A percentile compares a stretch with the other conserved stretches of the same genome.
Evolutionary conservation across 1,284 basidiomycete species (phyloP).

Genomic region (Xanthoconium separans): DNA sequence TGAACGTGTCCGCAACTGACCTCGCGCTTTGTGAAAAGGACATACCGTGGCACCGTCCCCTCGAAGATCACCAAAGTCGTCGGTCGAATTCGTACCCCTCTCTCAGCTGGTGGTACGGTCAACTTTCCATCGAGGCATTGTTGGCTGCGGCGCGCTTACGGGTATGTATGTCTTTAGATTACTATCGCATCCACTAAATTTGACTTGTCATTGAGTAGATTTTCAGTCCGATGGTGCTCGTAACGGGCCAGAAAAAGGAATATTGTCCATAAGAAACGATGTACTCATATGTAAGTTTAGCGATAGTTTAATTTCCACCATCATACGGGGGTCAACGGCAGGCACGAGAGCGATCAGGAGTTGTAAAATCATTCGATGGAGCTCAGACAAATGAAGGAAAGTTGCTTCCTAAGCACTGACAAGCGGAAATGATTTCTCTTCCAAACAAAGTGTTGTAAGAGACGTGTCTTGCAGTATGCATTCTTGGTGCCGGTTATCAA

Average conservation of each 20-base stretch:
- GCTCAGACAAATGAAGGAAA: too few relatives aligned
- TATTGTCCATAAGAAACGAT: background rate
- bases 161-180: background rate
- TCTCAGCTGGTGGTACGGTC: conserved; percentile 14
- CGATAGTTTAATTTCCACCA: too few relatives aligned
- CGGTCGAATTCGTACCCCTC: background rate
- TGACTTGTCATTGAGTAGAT: background rate
- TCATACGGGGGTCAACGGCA: too few relatives aligned
- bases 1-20: conserved; percentile 4
- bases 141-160: conserved; percentile 8
- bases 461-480: too few relatives aligned
- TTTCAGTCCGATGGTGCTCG: background rate
- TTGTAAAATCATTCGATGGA: too few relatives aligned
- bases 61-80: background rate
- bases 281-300: background rate
- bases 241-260: background rate
- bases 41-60: conserved; percentile 13
- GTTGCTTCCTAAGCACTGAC: too few relatives aligned
- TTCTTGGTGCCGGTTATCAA: too few relatives aligned
- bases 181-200: too few relatives aligned
- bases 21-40: conserved; percentile 6
- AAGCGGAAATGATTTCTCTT: too few relatives aligned
- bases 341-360: too few relatives aligned
- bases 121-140: conserved; percentile 11
- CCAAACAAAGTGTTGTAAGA: too few relatives aligned